Base-by-base conservation (phyloP, 176 grass and related monocot species). In the Pharus latifolius region DNA sequence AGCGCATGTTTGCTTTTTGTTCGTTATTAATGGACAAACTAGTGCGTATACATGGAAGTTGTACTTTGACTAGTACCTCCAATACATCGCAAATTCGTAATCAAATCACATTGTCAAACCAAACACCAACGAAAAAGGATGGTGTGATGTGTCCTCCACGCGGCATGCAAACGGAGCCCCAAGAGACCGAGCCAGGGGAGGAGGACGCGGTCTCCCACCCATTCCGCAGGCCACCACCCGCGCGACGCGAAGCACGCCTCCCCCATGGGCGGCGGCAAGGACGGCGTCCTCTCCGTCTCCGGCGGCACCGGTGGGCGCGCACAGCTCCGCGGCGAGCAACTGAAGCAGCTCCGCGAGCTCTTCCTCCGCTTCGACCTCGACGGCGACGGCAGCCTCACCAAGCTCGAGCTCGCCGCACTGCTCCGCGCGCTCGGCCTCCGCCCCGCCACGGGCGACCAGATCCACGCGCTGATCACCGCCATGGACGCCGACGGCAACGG, bases 311-410 rank as follows among this genome's bases (percentile, higher is more conserved):
- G 38, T 30, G 83, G 77, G 10, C 77, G 83, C 2, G 3, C 46
- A 49, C 75, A 70, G 62, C 83, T 85, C 48, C 75, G 64, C 49
- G 80, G 20, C 30, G 85, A 88, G 70, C 80, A 88, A 75, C 41
- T 88, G 48, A 65, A 76, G 16, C 75, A 88, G 80, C 85, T 88
- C 8, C 80, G 42, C 15, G 80, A 83, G 63, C 70, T 88, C 16
- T 88, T 88, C 69, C 25, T 55, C 26, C 85, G 75, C 40, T 88
- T 88, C 75, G 80, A 88, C 57, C 63, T 88, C 48, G 85, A 83
- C 80, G 61, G 80, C 74, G 85, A 83, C 80, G 85, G 80, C 7
- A 88, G 80, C 75, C 80, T 83, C 32, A 88, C 80, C 7, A 82
- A 53, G 75, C 80, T 88, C 15, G 75, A 83, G 85, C 38, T 88